Evolutionary conservation across 2,329 filamentous ascomycete species (phyloP), one percentile per base, ranked within the genome.

Genomic region (Colletotrichum lindemuthianum): DNA sequence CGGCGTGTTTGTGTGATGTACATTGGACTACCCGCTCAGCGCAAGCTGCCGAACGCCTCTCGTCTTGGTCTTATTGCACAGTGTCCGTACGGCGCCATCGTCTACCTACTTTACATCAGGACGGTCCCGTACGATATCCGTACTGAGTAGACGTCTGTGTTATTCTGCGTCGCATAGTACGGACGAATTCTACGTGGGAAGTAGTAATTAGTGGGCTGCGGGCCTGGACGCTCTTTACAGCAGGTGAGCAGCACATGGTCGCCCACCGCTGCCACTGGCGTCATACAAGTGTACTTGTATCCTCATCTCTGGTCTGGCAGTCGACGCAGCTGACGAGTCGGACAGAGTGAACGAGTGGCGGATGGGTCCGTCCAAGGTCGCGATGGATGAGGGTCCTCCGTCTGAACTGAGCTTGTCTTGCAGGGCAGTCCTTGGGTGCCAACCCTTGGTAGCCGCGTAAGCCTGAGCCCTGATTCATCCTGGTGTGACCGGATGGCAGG

Each of bases 401-500:
- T 61, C 57, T 37, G 61, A 56, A 61, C 50, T 44, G 58, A 61
- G 45, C 58, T 52, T 65, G 61, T 61, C 61, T 52, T 45, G 56
- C 33, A 43, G 13, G 41, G 41, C 8, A 13, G 39, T 32, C 10
- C 7, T 45, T 56, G 47, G 47, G 45, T 16, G 40, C 10, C 36
- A 24, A 24, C 54, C 57, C 63, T 65, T 65, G 58, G 63, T 58
- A 65, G 58, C 63, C 63, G 58, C 63, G 63, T 63, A 56, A 65
- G 63, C 63, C 63, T 65, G 58, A 52, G 47, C 63, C 51, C 59
- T 48, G 63, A 65, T 61, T 63, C 63, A 65, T 63, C 41, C 51
- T 63, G 63, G 63, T 65, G 63, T 52, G 63, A 61, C 63, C 51
- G 58, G 51, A 43, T 49, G 58, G 58, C 61, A 65, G 52, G 63